Evolutionary conservation across 306 rosid species (phyloP).

Genomic region (Vicia faba): DNA sequence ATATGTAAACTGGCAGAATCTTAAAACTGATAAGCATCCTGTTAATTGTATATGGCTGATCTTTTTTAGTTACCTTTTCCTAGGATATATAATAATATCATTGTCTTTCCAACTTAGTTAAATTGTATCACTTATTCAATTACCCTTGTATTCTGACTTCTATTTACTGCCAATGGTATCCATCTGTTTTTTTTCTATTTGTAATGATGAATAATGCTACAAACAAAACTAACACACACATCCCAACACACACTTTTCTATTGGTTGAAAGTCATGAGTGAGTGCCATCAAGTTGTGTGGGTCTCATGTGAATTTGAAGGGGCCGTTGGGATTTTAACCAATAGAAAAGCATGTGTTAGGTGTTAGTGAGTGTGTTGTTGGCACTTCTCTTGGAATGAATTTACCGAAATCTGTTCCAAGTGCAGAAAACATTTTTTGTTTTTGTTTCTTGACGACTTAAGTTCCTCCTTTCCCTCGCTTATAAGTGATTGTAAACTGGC

Average conservation of each 20-base stretch:
- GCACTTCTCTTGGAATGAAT: not conserved
- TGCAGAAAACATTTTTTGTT: slow-evolving; percentile 1
- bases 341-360: no score
- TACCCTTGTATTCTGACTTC: slow-evolving; percentile 3
- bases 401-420: slow-evolving; percentile 7
- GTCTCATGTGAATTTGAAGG: no score
- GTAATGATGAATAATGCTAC: not conserved
- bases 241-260: no score
- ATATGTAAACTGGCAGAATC: not conserved
- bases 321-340: no score
- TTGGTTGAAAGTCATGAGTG: no score
- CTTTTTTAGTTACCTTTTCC: not conserved
- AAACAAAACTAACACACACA: no score
- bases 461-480: slow-evolving; percentile 5
- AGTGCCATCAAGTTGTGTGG: no score
- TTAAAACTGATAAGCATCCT: slow-evolving; percentile 6
- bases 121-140: slow-evolving; percentile 11
- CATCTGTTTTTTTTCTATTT: slow-evolving; percentile 3
- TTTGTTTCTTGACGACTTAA: slow-evolving; percentile 7
- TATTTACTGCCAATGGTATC: slow-evolving; percentile 6
- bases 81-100: not conserved
- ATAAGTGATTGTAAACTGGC: slow-evolving; percentile 29
- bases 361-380: no score
- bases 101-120: slow-evolving; percentile 10
- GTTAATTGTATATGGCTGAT: not conserved